Base-by-base conservation (phyloP, 345 rosid species). In the Aethionema arabicum region DNA sequence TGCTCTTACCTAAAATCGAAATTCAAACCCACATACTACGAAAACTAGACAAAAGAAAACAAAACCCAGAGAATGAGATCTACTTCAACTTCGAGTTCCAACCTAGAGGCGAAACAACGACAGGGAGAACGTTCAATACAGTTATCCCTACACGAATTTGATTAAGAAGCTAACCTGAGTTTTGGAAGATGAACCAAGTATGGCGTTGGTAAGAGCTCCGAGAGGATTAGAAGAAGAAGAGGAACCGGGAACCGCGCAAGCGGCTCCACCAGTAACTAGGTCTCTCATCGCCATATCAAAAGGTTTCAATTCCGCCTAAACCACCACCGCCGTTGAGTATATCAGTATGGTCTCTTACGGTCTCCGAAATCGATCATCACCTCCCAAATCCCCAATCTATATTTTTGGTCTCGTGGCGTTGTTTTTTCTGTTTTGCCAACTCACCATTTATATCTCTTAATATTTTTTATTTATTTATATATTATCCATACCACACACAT, bases 211-310 rank as follows among this genome's bases (percentile, higher is more conserved):
- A 36, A 93, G 86, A 68, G 97, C 85, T 12, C 97, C 96, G 11
- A 93, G 72, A 37, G 99, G 99, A 58, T 93, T 93, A 13, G 97
- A 79, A 14, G 97, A 84, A 64, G 91, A 83, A 56, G 99, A 90
- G 8, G 95, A 84, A 21, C 96, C 98, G 0, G 98, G 95, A 69
- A 85, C 95, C 0, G 95, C 90, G 31, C 99, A 93, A 11, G 95
- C 95, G 32, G 99, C 97, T 52, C 96, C 99, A 38, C 99, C 97
- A 2, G 83, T 66, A n/a, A 86, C 95, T 5, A 93, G 79, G 57
- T 93, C 99, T 52, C 99, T 77, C 96, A 87, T 87, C 88, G 99
- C 88, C 99, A 93, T 93, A 46, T 38, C 32, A n/a, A 5, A 33
- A 27, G 6, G 45, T 46, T 14, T 61, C 11, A 5, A 31, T 63